These are phyloP conservation scores for Epichloe sibirici DNA, from an alignment of 2,329 filamentous ascomycete genomes.

Conservation along the genomic window DNA sequence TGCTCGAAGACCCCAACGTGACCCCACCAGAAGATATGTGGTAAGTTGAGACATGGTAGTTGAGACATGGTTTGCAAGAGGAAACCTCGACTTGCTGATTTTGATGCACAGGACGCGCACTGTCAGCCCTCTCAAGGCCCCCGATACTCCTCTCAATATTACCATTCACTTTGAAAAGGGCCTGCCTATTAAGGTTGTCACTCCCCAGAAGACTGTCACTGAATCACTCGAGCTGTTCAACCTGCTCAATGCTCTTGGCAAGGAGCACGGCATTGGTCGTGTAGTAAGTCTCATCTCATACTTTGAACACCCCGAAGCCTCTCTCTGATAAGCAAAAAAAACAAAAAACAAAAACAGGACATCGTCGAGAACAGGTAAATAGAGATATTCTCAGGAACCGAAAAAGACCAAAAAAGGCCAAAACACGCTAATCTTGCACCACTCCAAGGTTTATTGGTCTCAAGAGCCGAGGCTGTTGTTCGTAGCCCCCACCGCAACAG, in stretches of 20 bases:
- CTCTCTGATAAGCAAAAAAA: background rate
- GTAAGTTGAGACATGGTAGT: background rate
- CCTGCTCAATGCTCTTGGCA: background rate
- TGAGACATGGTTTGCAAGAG: background rate
- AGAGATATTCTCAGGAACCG: background rate
- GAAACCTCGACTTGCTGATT: background rate
- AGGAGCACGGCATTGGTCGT: conserved; percentile 1
- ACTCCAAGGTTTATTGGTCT: background rate
- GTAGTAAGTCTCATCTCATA: background rate
- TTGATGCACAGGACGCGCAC: conserved; percentile 1
- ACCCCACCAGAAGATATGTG: background rate
- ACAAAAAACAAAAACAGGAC: background rate
- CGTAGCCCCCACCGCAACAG: background rate
- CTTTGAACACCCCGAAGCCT: no score
- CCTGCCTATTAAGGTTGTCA: background rate
- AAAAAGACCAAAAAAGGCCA: background rate
- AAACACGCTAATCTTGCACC: background rate
- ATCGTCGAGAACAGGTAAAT: conserved; percentile 1
- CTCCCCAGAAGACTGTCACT: background rate
- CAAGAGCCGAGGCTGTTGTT: conserved; percentile 1
- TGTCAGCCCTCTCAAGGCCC: conserved; percentile 1
- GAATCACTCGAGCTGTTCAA: conserved; percentile 1
- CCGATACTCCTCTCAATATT: background rate
- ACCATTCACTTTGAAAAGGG: conserved; percentile 1
- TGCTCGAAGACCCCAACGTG: conserved; percentile 1